phyloP scores from a whole-genome alignment of 2,329 filamentous ascomycete species.

The Scytalidium sp. region DNA sequence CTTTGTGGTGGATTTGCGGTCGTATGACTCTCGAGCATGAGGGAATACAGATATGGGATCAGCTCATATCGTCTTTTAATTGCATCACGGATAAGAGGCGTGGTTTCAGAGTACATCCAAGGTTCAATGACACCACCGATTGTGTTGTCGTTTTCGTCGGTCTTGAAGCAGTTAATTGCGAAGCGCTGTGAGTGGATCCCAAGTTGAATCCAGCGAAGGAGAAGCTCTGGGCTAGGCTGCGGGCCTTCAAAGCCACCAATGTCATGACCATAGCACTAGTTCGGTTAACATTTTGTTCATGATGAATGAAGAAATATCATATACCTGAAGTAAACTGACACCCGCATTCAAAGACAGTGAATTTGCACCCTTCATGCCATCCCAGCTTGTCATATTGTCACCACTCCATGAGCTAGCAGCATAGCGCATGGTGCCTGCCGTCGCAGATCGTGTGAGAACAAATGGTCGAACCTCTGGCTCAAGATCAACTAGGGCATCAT shows the following conservation, averaged over 20 bases:
- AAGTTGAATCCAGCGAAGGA: conserved; percentile 71
- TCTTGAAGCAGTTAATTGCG: conserved; percentile 79
- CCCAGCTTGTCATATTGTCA: conserved; percentile 73
- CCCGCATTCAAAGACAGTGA: conserved; percentile 66
- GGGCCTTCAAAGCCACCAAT: conserved; percentile 75
- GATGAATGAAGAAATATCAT: conserved; percentile 1
- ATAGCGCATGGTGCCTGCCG: conserved; percentile 67
- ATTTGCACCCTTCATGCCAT: conserved; percentile 69
- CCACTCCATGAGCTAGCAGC: conserved; percentile 72
- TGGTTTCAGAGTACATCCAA: conserved; percentile 72
- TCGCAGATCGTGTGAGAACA: conserved; percentile 68
- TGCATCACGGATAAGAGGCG: conserved; percentile 57
- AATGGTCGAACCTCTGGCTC: conserved; percentile 61
- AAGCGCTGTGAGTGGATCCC: conserved; percentile 69
- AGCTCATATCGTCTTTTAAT: conserved; percentile 71
- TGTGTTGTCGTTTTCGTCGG: conserved; percentile 59
- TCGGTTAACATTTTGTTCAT: conserved; percentile 3
- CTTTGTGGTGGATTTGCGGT: conserved; percentile 62
- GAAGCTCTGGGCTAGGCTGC: conserved; percentile 66
- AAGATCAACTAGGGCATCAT: conserved; percentile 60
- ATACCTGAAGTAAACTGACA: conserved; percentile 61
- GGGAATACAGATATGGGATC: conserved; percentile 68
- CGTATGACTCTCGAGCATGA: conserved; percentile 58
- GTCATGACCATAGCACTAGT: conserved; percentile 65
- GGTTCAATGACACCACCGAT: conserved; percentile 74